Conservation (phyloP, 1,284 basidiomycete species). For the Microbotryomycetes sp. region DNA sequence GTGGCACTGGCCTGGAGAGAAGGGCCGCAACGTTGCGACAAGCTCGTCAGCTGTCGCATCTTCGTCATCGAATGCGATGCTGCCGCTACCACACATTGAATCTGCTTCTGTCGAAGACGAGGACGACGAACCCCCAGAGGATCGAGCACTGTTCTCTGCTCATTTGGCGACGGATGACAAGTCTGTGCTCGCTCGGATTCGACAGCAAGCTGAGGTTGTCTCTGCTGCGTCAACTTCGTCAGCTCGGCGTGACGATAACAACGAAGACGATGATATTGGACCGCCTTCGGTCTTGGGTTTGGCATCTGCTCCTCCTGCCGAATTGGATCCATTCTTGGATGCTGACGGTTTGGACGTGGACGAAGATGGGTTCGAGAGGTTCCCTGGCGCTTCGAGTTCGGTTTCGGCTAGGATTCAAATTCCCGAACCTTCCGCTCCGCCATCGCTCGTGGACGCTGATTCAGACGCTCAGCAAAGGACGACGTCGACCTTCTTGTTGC, state of each 20-base stretch:
- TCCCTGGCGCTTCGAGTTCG: not conserved
- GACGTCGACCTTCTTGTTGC: not conserved
- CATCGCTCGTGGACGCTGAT: not conserved
- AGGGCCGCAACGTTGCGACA: not conserved
- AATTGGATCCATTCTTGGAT: slow-evolving; percentile 2
- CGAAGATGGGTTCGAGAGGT: slow-evolving; percentile 25
- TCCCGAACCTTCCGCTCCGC: not conserved
- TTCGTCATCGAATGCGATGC: not conserved
- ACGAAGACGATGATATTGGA: not conserved
- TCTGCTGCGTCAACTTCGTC: not conserved
- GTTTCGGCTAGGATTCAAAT: not conserved
- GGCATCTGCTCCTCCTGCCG: not conserved
- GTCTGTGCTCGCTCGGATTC: slow-evolving; percentile 18
- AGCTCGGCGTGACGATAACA: not conserved
- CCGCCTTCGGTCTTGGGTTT: not conserved
- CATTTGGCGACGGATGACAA: slow-evolving; percentile 33
- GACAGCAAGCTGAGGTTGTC: not conserved
- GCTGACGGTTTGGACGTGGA: slow-evolving; percentile 16
- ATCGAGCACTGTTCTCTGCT: slow-evolving; percentile 14
- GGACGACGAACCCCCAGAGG: slow-evolving; percentile 2
- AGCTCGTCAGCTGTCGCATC: not conserved
- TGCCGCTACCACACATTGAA: not conserved
- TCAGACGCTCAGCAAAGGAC: not conserved
- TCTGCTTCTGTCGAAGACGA: not conserved
- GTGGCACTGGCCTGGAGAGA: slow-evolving; percentile 31